Conservation (phyloP, 1,139 yeast genomes). For the Saccharomycopsis crataegensis region DNA sequence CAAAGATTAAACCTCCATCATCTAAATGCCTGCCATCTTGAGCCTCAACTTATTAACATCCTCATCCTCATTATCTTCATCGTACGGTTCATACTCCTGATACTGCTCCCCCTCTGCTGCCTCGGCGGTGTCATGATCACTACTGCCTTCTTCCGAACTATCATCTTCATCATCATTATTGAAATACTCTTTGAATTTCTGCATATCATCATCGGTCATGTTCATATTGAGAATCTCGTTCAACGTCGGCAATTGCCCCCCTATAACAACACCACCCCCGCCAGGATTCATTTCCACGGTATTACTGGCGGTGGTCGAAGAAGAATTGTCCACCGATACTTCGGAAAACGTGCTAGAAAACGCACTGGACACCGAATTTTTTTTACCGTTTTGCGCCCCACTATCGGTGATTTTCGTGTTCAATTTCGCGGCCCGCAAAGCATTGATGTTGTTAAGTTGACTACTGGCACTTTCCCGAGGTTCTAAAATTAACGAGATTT, state of each 20-base stretch:
- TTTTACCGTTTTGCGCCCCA: not conserved
- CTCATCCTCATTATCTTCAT: conserved; percentile 6
- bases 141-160: conserved; percentile 5
- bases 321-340: not conserved
- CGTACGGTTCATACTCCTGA: not conserved
- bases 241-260: not conserved
- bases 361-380: not conserved
- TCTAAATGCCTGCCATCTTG: not conserved
- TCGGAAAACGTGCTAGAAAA: not conserved
- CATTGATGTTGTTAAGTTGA: conserved; percentile 8
- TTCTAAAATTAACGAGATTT: conserved; percentile 63
- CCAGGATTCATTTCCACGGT: not conserved
- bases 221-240: not conserved
- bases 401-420: not conserved
- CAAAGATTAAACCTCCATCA: not conserved
- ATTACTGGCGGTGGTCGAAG: not conserved
- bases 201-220: conserved; percentile 1
- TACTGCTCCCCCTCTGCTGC: not conserved
- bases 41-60: not conserved
- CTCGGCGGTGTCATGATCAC: conserved; percentile 13
- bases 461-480: conserved; percentile 32
- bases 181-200: conserved; percentile 4
- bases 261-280: not conserved
- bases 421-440: conserved; percentile 4
- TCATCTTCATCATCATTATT: conserved; percentile 1